Conservation (phyloP, 345 rosid species). For the Draba incana region DNA sequence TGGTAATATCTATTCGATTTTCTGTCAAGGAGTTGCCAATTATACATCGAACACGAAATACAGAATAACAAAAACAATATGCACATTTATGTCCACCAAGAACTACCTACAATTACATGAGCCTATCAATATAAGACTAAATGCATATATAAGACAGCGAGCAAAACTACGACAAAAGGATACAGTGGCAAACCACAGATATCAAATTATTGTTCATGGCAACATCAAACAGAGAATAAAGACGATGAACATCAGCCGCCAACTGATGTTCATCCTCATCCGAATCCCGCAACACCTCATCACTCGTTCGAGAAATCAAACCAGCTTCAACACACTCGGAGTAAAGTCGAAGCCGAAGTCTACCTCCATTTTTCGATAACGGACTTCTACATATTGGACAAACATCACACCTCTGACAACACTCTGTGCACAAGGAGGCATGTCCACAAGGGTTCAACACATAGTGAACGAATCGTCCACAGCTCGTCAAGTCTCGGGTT, state of each 20-base stretch:
- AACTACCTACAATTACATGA: constrained; percentile 20
- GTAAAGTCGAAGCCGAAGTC: constrained; percentile 68
- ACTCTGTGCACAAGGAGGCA: constrained; percentile 89
- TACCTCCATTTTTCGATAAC: constrained; percentile 50
- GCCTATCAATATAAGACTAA: constrained; percentile 6
- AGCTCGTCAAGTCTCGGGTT: constrained; percentile 89
- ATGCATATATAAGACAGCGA: constrained; percentile 10
- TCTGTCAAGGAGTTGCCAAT: constrained; percentile 53
- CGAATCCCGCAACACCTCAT: constrained; percentile 61
- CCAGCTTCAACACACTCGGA: constrained; percentile 84
- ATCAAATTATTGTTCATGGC: constrained; percentile 85
- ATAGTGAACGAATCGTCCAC: constrained; percentile 74
- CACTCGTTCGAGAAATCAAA: constrained; percentile 57
- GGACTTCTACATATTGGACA: constrained; percentile 87
- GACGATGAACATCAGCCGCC: constrained; percentile 76
- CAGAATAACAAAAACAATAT: constrained; percentile 13
- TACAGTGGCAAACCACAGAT: constrained; percentile 92
- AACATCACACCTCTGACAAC: constrained; percentile 75
- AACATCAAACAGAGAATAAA: constrained; percentile 85
- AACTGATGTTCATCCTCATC: constrained; percentile 63
- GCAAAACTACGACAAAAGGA: constrained; percentile 46
- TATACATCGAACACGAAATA: constrained; percentile 19
- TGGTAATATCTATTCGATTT: constrained; percentile 73
- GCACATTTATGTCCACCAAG: constrained; percentile 13
- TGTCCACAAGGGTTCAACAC: constrained; percentile 80